A percentile compares a stretch with the other conserved stretches of the same genome.
Conservation (phyloP, 371 early-diverging fungal species). For the Zychaea mexicana region DNA sequence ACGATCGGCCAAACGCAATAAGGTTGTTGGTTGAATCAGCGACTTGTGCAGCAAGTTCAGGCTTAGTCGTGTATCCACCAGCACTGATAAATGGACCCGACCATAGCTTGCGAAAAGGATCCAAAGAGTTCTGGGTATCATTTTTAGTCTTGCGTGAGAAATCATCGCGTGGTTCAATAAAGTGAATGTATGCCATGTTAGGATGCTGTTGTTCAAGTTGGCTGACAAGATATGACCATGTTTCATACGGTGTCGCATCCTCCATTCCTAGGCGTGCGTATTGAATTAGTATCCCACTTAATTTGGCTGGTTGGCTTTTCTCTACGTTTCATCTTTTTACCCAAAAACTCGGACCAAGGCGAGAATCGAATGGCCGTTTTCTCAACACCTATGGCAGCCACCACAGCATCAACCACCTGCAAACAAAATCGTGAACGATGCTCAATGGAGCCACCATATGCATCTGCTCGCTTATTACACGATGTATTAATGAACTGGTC, state of each 20-base stretch:
- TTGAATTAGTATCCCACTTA: not conserved
- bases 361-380: slow-evolving; percentile 20
- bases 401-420: slow-evolving; percentile 44
- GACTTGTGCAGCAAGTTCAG: slow-evolving; percentile 18
- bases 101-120: slow-evolving; percentile 34
- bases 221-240: slow-evolving; percentile 28
- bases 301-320: not conserved
- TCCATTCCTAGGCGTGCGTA: slow-evolving; percentile 14
- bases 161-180: slow-evolving; percentile 32
- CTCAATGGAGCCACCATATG: slow-evolving; percentile 58
- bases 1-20: slow-evolving; percentile 35
- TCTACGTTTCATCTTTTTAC: not conserved
- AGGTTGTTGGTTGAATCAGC: slow-evolving; percentile 27
- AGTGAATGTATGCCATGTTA: slow-evolving; percentile 34
- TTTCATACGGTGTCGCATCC: slow-evolving; percentile 36
- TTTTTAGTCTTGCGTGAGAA: slow-evolving; percentile 9
- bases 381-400: slow-evolving; percentile 12
- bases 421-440: slow-evolving; percentile 53
- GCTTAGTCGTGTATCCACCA: slow-evolving; percentile 25
- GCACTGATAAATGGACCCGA: slow-evolving; percentile 30
- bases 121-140: slow-evolving; percentile 14
- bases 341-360: slow-evolving; percentile 21
- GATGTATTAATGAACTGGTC: slow-evolving; percentile 40
- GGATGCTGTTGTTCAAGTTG: slow-evolving; percentile 25
- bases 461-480: slow-evolving; percentile 62